phyloP scores from a whole-genome alignment of 1,139 yeast species.

The Wickerhamiella pararugosa region DNA sequence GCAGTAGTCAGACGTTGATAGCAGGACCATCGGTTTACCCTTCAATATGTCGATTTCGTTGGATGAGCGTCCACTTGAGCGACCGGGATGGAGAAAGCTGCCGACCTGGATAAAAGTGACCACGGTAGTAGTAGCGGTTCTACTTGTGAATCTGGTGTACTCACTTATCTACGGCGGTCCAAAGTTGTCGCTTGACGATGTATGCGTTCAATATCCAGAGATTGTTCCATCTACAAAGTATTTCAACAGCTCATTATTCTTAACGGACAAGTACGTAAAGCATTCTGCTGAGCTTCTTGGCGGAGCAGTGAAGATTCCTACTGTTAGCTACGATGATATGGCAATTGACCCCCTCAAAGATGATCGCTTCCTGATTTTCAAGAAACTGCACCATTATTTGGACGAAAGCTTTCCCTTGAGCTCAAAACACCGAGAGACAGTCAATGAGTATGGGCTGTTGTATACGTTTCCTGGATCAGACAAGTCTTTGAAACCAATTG shows the following conservation, averaged over 20 bases:
- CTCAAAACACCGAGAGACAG: constrained; percentile 34
- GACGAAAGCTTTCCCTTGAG: constrained; percentile 35
- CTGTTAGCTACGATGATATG: constrained; percentile 43
- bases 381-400: constrained; percentile 40
- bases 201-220: neutral
- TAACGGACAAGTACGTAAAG: neutral
- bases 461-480: constrained; percentile 49
- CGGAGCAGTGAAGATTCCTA: constrained; percentile 45
- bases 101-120: too few relatives aligned
- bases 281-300: neutral
- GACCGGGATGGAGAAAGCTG: too few relatives aligned
- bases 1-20: too few relatives aligned
- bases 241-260: neutral
- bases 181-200: neutral
- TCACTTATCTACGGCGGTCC: too few relatives aligned
- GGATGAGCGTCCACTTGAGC: too few relatives aligned
- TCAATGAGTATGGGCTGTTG: constrained; percentile 53
- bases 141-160: too few relatives aligned
- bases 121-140: too few relatives aligned
- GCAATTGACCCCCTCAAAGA: constrained; percentile 27
- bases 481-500: constrained; percentile 39
- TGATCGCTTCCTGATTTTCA: constrained; percentile 29
- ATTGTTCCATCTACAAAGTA: neutral
- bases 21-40: too few relatives aligned
- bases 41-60: too few relatives aligned